A percentile compares a stretch with the other conserved stretches of the same genome.
Conservation (phyloP, 345 rosid species). For the Brassica incana region DNA sequence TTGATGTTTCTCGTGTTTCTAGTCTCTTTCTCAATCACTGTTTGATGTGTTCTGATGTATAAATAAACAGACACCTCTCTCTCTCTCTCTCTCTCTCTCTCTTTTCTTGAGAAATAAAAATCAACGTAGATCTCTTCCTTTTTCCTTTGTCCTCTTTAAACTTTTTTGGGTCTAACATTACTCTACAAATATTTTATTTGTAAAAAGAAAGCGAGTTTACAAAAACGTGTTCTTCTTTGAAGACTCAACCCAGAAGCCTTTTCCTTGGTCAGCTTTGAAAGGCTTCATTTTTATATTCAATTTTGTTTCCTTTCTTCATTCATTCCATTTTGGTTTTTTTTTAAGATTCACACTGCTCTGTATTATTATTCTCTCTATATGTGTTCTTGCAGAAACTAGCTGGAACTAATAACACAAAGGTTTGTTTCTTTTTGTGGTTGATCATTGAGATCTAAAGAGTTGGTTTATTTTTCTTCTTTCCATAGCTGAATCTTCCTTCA, state of each 20-base stretch:
- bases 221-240: slow-evolving; percentile 5
- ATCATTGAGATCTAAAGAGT: neutral
- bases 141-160: neutral
- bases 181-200: too few species aligned
- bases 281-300: slow-evolving; percentile 5
- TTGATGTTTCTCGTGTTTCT: slow-evolving; percentile 36
- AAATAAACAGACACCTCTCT: slow-evolving; percentile 6
- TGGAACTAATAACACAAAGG: slow-evolving; percentile 6
- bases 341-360: slow-evolving; percentile 10
- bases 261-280: slow-evolving; percentile 37
- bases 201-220: too few species aligned
- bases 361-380: neutral
- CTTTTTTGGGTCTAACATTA: neutral
- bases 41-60: slow-evolving; percentile 23
- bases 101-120: neutral
- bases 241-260: slow-evolving; percentile 28
- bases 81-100: too few species aligned
- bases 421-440: slow-evolving; percentile 12
- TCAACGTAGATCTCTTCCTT: slow-evolving; percentile 41
- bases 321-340: slow-evolving; percentile 20
- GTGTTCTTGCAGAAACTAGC: slow-evolving; percentile 18
- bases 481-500: slow-evolving; percentile 25
- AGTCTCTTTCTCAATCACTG: slow-evolving; percentile 36
- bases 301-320: neutral
- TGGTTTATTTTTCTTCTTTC: neutral